A percentile compares a stretch with the other conserved stretches of the same genome.
Evolutionary conservation across 2,329 filamentous ascomycete genomes (phyloP).

Genomic region (Cladosporium austrohemisphaericum): DNA sequence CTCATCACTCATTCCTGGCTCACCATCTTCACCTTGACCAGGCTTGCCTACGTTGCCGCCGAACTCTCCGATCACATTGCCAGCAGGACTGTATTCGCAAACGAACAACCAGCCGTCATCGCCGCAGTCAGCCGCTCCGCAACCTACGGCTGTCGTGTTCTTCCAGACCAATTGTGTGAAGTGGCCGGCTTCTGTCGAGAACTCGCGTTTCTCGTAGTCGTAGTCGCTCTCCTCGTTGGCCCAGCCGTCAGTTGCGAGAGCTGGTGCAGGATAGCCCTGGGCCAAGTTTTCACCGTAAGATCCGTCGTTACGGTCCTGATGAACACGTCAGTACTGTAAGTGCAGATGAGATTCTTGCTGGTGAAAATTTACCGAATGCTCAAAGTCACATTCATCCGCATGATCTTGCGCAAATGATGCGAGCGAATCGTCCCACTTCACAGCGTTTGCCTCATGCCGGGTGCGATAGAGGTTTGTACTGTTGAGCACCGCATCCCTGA

Average conservation of each 20-base stretch:
- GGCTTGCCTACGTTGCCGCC: constrained; percentile 32
- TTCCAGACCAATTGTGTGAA: constrained; percentile 36
- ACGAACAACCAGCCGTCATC: constrained; percentile 30
- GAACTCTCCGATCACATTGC: constrained; percentile 36
- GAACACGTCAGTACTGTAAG: neutral
- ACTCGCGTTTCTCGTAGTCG: constrained; percentile 26
- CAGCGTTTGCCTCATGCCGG: constrained; percentile 21
- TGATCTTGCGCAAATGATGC: constrained; percentile 29
- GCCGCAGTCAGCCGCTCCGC: constrained; percentile 26
- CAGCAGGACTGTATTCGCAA: constrained; percentile 38
- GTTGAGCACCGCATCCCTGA: constrained; percentile 26
- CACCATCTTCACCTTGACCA: constrained; percentile 23
- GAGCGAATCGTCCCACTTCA: constrained; percentile 28
- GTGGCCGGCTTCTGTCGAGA: constrained; percentile 28
- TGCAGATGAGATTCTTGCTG: neutral
- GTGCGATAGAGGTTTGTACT: constrained; percentile 32
- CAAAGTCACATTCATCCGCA: constrained; percentile 28
- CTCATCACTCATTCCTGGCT: constrained; percentile 20
- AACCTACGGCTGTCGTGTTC: constrained; percentile 30
- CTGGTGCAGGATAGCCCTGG: constrained; percentile 22
- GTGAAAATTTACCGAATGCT: constrained; percentile 26
- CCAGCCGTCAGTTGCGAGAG: constrained; percentile 31
- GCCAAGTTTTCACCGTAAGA: constrained; percentile 34
- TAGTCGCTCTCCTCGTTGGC: constrained; percentile 29
- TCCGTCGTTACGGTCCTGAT: constrained; percentile 26